Conservation (phyloP, 805 yeast genomes). For the Kockiozyma suomiensis region DNA sequence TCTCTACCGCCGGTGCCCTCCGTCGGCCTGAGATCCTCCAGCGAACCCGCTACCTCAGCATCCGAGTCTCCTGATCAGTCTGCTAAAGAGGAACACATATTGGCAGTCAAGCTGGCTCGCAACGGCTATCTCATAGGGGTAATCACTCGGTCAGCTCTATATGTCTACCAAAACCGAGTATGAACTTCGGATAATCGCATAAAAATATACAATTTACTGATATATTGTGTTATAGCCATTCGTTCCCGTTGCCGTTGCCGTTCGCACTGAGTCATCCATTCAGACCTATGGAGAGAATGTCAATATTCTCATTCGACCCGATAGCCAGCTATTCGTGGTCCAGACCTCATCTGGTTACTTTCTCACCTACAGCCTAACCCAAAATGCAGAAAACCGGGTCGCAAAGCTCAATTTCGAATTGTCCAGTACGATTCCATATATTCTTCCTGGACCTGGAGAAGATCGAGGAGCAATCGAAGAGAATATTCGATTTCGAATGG, state of each 20-base stretch:
- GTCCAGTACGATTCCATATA: constrained; percentile 21
- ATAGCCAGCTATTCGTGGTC: constrained; percentile 46
- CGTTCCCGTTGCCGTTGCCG: constrained; percentile 53
- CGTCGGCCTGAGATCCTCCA: constrained; percentile 9
- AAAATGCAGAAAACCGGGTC: constrained; percentile 14
- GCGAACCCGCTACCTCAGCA: background rate
- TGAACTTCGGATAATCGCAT: too few species aligned
- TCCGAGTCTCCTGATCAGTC: background rate
- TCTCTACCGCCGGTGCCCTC: constrained; percentile 34
- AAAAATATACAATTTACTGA: too few species aligned
- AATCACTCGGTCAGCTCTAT: constrained; percentile 46
- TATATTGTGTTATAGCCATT: constrained; percentile 42
- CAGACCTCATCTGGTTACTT: constrained; percentile 36
- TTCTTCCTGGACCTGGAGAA: constrained; percentile 47
- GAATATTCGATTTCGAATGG: constrained; percentile 36
- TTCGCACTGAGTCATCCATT: constrained; percentile 50
- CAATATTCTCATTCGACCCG: constrained; percentile 47
- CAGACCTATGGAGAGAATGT: constrained; percentile 53
- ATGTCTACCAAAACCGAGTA: constrained; percentile 45
- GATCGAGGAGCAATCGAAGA: constrained; percentile 44
- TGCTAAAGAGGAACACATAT: constrained; percentile 41
- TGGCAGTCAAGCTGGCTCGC: constrained; percentile 40
- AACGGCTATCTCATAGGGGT: constrained; percentile 42
- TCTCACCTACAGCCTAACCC: constrained; percentile 29
- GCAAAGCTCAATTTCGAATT: constrained; percentile 19